phyloP scores from a whole-genome alignment of 2,329 filamentous ascomycete species.

The Penicillium psychrosexuale region DNA sequence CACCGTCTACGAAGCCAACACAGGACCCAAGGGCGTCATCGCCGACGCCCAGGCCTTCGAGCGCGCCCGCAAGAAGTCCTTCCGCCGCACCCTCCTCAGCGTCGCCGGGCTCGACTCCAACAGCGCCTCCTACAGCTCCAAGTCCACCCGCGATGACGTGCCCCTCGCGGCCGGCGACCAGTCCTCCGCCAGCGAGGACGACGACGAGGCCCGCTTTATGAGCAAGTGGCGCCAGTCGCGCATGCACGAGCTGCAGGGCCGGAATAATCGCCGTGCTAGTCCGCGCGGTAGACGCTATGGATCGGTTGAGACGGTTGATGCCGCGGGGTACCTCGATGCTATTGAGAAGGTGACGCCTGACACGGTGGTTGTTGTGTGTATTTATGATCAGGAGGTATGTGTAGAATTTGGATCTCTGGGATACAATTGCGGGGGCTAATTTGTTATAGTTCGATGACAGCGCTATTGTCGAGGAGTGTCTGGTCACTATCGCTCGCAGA shows the following conservation, averaged over 20 bases:
- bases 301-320: slow-evolving; percentile 78
- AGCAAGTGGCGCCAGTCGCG: slow-evolving; percentile 79
- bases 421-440: neutral
- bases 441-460: slow-evolving; percentile 69
- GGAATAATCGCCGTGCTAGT: slow-evolving; percentile 66
- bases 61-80: slow-evolving; percentile 47
- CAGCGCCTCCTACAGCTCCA: slow-evolving; percentile 22
- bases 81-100: slow-evolving; percentile 44
- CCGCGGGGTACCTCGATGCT: slow-evolving; percentile 88
- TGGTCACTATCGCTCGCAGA: slow-evolving; percentile 69
- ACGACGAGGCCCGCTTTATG: slow-evolving; percentile 78
- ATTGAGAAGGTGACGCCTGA: slow-evolving; percentile 83
- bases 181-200: slow-evolving; percentile 50
- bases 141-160: slow-evolving; percentile 27
- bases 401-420: neutral
- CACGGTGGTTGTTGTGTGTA: slow-evolving; percentile 86
- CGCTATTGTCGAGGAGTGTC: slow-evolving; percentile 70
- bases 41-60: slow-evolving; percentile 51
- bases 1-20: slow-evolving; percentile 49
- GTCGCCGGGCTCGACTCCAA: slow-evolving; percentile 34
- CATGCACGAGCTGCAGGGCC: slow-evolving; percentile 69
- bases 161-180: slow-evolving; percentile 6
- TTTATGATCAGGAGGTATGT: slow-evolving; percentile 81
- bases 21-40: slow-evolving; percentile 52
- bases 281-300: slow-evolving; percentile 78